A percentile compares a stretch with the other conserved stretches of the same genome.
These are phyloP conservation scores for Flaveria brownii DNA, from an alignment of 129 eudicot genomes.

Conservation along the genomic window DNA sequence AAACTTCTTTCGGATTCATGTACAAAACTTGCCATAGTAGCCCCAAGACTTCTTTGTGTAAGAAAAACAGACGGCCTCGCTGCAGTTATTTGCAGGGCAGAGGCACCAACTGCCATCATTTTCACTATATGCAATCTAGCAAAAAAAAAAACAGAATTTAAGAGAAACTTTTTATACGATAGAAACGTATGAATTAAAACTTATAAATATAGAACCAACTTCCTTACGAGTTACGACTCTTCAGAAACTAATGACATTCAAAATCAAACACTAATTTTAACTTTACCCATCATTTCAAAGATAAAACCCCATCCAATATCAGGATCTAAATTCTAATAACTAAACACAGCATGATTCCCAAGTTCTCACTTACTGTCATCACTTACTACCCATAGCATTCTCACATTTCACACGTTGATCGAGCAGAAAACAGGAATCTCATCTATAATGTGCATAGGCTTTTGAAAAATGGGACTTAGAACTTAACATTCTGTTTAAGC, in stretches of 20 bases:
- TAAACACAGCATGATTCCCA: conserved; percentile 3
- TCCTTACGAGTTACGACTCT: background rate
- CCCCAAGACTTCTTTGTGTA: conserved; percentile 43
- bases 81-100: conserved; percentile 58
- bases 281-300: background rate
- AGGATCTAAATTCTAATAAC: background rate
- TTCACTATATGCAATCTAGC: conserved; percentile 37
- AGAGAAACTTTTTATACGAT: background rate
- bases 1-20: conserved; percentile 35
- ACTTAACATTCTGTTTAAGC: background rate
- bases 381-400: background rate
- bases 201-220: background rate
- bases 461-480: background rate
- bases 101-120: conserved; percentile 65
- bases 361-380: background rate
- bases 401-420: background rate
- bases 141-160: conserved; percentile 11
- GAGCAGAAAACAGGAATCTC: background rate
- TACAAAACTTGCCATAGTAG: conserved; percentile 40
- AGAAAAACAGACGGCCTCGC: conserved; percentile 54
- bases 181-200: background rate
- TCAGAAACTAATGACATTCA: background rate
- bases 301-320: background rate
- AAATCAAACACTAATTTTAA: background rate
- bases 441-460: background rate